Evolutionary conservation across 73 alveolate species (phyloP).

Genomic region (Paramecium caudatum): DNA sequence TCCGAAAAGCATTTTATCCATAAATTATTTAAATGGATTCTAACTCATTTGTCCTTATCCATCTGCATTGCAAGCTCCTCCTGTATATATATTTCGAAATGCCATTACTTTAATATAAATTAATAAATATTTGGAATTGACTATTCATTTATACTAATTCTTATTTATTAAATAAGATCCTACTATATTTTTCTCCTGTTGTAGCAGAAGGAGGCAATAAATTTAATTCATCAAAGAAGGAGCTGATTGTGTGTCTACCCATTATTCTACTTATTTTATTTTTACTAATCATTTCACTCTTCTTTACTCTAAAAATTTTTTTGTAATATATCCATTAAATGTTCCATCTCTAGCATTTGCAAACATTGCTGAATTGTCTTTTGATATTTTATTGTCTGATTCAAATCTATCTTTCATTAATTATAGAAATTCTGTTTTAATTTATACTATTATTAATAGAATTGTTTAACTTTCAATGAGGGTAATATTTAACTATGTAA

Average conservation of each 20-base stretch:
- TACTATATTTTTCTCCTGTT: no score
- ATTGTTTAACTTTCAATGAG: background rate
- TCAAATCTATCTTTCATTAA: slow-evolving; percentile 66
- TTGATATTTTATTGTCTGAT: slow-evolving; percentile 6
- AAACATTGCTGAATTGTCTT: background rate
- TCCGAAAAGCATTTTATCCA: slow-evolving; percentile 73
- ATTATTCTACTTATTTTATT: background rate
- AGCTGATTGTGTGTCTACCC: slow-evolving; percentile 4
- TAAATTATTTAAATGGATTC: slow-evolving; percentile 70
- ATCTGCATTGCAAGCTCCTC: slow-evolving; percentile 76
- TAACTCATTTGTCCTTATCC: slow-evolving; percentile 68
- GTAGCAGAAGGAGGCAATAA: no score
- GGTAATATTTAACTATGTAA: slow-evolving; percentile 9
- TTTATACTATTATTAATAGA: background rate
- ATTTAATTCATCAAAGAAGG: slow-evolving; percentile 16
- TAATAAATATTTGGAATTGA: no score
- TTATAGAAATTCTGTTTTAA: slow-evolving; percentile 22
- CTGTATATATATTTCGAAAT: slow-evolving; percentile 44
- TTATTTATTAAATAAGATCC: no score
- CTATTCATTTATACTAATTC: no score
- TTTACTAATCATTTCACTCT: slow-evolving; percentile 12
- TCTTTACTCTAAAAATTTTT: slow-evolving; percentile 20
- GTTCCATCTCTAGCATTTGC: slow-evolving; percentile 48
- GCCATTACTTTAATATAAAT: no score
- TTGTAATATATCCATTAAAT: slow-evolving; percentile 23